Conservation (phyloP, 2,329 filamentous ascomycete genomes). For the Talaromyces sp. region DNA sequence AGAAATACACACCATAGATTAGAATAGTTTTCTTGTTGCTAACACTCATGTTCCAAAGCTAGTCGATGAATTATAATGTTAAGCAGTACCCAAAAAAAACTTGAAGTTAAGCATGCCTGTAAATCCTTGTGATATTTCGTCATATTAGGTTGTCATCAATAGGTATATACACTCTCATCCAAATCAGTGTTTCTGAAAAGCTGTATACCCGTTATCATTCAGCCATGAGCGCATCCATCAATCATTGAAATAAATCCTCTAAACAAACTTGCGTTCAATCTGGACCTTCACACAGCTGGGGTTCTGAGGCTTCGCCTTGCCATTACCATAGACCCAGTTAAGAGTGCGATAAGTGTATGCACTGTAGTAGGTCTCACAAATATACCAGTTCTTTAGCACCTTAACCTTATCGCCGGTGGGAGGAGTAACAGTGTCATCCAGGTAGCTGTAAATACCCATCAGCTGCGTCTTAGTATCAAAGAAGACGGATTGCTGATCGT, state of each 20-base stretch:
- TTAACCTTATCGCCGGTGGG: constrained; percentile 22
- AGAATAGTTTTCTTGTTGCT: too few relatives aligned
- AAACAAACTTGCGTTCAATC: constrained; percentile 39
- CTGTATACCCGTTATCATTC: not conserved
- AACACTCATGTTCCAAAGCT: too few relatives aligned
- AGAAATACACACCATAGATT: too few relatives aligned
- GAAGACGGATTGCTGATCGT: constrained; percentile 32
- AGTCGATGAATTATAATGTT: too few relatives aligned
- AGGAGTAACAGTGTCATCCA: constrained; percentile 44
- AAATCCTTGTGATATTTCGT: not conserved
- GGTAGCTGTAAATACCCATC: constrained; percentile 44
- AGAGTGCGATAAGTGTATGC: constrained; percentile 49
- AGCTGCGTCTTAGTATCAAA: constrained; percentile 42
- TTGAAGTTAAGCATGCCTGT: not conserved
- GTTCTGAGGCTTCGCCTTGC: constrained; percentile 44
- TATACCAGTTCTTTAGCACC: constrained; percentile 48
- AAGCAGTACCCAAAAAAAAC: too few relatives aligned
- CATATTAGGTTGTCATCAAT: not conserved
- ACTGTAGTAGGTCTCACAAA: constrained; percentile 46
- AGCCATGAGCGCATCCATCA: not conserved
- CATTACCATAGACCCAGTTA: constrained; percentile 45
- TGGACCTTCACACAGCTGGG: constrained; percentile 49
- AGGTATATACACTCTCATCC: not conserved
- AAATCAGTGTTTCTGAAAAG: not conserved
- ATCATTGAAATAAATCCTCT: not conserved